Evolutionary conservation across 23 red algal species (phyloP), one percentile per base, ranked within the genome.

Genomic region (Agarophyton chilense): DNA sequence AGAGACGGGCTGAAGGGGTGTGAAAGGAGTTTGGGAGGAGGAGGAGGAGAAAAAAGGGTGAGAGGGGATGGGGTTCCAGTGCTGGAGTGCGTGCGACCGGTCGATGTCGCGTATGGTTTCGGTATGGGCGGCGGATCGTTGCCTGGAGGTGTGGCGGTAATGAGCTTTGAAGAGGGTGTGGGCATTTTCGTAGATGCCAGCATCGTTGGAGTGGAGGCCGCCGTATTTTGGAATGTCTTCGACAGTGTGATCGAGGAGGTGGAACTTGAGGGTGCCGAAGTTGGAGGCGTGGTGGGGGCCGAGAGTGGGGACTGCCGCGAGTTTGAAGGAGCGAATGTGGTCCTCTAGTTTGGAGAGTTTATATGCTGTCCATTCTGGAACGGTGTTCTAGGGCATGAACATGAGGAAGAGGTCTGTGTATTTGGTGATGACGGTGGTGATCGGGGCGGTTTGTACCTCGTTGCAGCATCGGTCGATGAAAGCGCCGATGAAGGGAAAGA

Each of bases 231-330:
- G n/a, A n/a, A n/a, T n/a, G n/a, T n/a, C n/a, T 47, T n/a, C 62
- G 29, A 67, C 62, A 40, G 35, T 67, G 62, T 67, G 36, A 36
- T 67, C 62, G 29, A 67, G 62, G 62, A 67, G 29, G 36, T 67
- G 22, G 29, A 67, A 39, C 36, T 38, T 67, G 36, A 38, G 62
- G 28, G 62, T 67, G 26, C 62, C 62, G 5, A 38, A 22, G 17
- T 36, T 34, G 10, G 62, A 67, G 29, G 62, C 12, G 62, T 67
- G 62, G 62, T 36, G 36, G 5, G 62, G 62, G 36, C 29, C 62
- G 29, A 67, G 62, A 26, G 35, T 22, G 62, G 29, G 8, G 4
- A 67, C 62, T 32, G 17, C 62, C 12, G 62, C 22, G 10, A 6
- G 32, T 26, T 67, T 67, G 62, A 51, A 77, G 72, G 43, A 2